phyloP scores from a whole-genome alignment of 495 filamentous ascomycete species.

The Podospora australis region DNA sequence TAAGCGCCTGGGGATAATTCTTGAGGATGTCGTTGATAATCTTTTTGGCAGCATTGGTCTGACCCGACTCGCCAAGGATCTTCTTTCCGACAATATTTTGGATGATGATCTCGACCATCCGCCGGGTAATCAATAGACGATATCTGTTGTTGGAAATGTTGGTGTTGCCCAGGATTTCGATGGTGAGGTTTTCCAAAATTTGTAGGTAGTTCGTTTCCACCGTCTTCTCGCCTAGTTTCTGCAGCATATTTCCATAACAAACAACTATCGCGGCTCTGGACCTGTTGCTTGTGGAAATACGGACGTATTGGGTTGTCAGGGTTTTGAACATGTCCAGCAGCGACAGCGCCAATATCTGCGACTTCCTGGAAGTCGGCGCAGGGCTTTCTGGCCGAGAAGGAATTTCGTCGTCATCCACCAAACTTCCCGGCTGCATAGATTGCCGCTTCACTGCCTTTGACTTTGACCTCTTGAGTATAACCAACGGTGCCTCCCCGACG shows the following conservation, averaged over 20 bases:
- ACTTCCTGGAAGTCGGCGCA: conserved; percentile 55
- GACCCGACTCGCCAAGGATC: conserved; percentile 82
- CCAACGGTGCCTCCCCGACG: conserved; percentile 44
- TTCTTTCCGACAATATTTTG: conserved; percentile 76
- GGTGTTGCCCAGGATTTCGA: conserved; percentile 70
- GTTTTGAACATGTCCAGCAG: conserved; percentile 75
- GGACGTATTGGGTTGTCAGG: conserved; percentile 75
- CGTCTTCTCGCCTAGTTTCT: conserved; percentile 63
- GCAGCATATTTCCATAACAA: conserved; percentile 77
- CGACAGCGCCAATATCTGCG: conserved; percentile 62
- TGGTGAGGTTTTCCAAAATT: conserved; percentile 73
- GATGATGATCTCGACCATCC: conserved; percentile 75
- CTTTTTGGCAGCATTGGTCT: conserved; percentile 70
- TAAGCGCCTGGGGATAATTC: conserved; percentile 88
- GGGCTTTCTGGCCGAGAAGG: conserved; percentile 69
- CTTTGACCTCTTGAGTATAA: conserved; percentile 68
- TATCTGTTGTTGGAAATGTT: conserved; percentile 81
- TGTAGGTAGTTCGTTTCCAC: conserved; percentile 73
- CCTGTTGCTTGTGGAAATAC: conserved; percentile 71
- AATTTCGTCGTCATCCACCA: conserved; percentile 66
- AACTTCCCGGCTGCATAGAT: conserved; percentile 42
- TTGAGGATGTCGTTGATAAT: conserved; percentile 86
- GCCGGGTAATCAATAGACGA: conserved; percentile 75
- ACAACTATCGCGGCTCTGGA: conserved; percentile 76
- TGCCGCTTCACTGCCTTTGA: conserved; percentile 63